Evolutionary conservation across 2,329 filamentous ascomycete species (phyloP).

Genomic region (Berkeleyomyces basicola): DNA sequence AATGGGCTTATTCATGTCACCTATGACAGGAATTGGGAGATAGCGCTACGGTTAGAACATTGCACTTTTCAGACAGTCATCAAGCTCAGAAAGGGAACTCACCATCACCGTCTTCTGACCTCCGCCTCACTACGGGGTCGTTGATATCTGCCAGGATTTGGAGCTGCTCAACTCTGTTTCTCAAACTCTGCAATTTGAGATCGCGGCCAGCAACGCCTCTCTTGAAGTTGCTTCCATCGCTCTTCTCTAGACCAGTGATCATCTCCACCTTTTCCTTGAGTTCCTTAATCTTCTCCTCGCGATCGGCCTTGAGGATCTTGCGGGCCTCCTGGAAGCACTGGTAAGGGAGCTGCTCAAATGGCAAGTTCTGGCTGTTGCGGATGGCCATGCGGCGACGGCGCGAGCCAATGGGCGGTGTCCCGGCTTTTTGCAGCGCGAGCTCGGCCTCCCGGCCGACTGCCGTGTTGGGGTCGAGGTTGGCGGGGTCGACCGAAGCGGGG

Average conservation of each 20-base stretch:
- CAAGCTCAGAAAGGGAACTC: constrained; percentile 19
- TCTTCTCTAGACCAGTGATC: constrained; percentile 49
- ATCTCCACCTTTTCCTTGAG: constrained; percentile 52
- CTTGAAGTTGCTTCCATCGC: constrained; percentile 36
- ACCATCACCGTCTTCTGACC: constrained; percentile 86
- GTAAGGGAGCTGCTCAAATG: constrained; percentile 88
- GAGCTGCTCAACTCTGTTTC: constrained; percentile 53
- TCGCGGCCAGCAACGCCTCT: constrained; percentile 51
- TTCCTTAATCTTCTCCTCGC: constrained; percentile 59
- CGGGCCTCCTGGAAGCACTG: constrained; percentile 96
- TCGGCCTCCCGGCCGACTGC: constrained; percentile 49
- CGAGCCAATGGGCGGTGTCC: constrained; percentile 62
- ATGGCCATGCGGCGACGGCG: constrained; percentile 65
- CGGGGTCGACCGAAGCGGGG: constrained; percentile 20
- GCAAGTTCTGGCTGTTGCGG: constrained; percentile 42
- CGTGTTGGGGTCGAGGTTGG: constrained; percentile 48
- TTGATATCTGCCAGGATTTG: constrained; percentile 91
- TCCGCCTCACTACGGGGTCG: constrained; percentile 82
- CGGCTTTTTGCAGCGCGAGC: constrained; percentile 47
- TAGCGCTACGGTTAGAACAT: constrained; percentile 2
- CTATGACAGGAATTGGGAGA: constrained; percentile 27
- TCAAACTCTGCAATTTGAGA: constrained; percentile 50
- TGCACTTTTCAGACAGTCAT: constrained; percentile 14
- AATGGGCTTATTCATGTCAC: constrained; percentile 90
- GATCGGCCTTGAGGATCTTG: constrained; percentile 63